Evolutionary conservation across 2,329 filamentous ascomycete species (phyloP).

Genomic region (Pseudocercospora fuligena): DNA sequence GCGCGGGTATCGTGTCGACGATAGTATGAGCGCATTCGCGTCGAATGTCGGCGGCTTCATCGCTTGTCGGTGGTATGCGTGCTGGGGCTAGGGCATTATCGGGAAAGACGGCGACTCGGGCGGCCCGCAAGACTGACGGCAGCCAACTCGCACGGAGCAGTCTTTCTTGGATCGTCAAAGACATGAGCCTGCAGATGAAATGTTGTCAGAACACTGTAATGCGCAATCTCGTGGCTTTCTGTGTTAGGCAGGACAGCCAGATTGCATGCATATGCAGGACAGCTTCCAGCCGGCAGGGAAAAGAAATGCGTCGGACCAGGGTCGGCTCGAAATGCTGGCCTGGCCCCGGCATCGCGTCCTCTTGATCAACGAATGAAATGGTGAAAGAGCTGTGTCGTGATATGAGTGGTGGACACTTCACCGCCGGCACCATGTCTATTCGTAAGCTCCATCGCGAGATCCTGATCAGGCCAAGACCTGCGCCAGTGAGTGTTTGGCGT

Average conservation of each 20-base stretch:
- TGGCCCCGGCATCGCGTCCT: conserved; percentile 16
- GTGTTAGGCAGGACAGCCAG: conserved; percentile 24
- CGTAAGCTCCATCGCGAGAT: conserved; percentile 22
- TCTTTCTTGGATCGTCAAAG: conserved; percentile 48
- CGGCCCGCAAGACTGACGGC: conserved; percentile 62
- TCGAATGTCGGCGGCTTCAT: conserved; percentile 66
- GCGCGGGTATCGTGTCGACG: conserved; percentile 53
- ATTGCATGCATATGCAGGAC: conserved; percentile 30
- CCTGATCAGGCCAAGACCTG: conserved; percentile 14
- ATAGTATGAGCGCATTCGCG: conserved; percentile 68
- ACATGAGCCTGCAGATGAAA: conserved; percentile 48
- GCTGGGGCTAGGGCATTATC: conserved; percentile 75
- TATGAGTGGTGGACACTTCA: conserved; percentile 27
- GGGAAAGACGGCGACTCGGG: conserved; percentile 82
- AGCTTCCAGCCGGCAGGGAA: conserved; percentile 15
- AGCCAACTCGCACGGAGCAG: conserved; percentile 50
- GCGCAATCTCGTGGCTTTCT: conserved; percentile 16
- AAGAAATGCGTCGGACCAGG: conserved; percentile 19
- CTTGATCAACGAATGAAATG: conserved; percentile 23
- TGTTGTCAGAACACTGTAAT: conserved; percentile 9
- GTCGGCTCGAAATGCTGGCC: conserved; percentile 14
- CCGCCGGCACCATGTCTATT: conserved; percentile 23
- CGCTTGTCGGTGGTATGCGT: conserved; percentile 63
- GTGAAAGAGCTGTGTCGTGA: conserved; percentile 15
- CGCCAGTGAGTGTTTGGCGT: conserved; percentile 19